Percentiles rank a stretch among this genome's conserved stretches.
Evolutionary conservation across 1,139 yeast species (phyloP).

Genomic region (Suhomyces bokatorum): DNA sequence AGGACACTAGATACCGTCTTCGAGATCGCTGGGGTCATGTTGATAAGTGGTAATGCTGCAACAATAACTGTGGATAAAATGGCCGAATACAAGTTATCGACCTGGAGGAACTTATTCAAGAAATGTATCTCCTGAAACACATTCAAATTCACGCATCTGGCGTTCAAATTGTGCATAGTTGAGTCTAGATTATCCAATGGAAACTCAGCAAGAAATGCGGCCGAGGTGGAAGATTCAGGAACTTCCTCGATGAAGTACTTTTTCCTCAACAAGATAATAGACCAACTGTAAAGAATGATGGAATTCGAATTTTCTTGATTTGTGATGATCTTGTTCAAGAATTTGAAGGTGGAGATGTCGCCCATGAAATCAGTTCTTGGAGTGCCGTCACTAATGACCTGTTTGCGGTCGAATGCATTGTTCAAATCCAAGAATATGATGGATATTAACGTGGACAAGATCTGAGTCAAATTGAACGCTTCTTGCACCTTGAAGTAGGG

Average conservation of each 20-base stretch:
- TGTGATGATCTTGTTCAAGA: slow-evolving; percentile 38
- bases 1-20: slow-evolving; percentile 52
- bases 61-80: slow-evolving; percentile 60
- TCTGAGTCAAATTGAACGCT: slow-evolving; percentile 42
- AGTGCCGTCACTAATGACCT: neutral
- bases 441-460: slow-evolving; percentile 50
- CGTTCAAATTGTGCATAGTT: slow-evolving; percentile 38
- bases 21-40: slow-evolving; percentile 55
- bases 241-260: slow-evolving; percentile 48
- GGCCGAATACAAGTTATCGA: slow-evolving; percentile 57
- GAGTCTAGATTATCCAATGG: slow-evolving; percentile 11
- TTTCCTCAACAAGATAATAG: slow-evolving; percentile 60
- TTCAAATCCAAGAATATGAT: slow-evolving; percentile 57
- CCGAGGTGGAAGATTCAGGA: slow-evolving; percentile 17
- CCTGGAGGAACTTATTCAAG: slow-evolving; percentile 46
- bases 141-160: slow-evolving; percentile 44
- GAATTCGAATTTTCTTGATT: slow-evolving; percentile 40
- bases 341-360: slow-evolving; percentile 42
- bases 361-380: slow-evolving; percentile 32
- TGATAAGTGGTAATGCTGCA: slow-evolving; percentile 61
- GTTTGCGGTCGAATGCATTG: slow-evolving; percentile 24
- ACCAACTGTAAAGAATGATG: slow-evolving; percentile 68
- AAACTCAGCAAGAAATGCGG: slow-evolving; percentile 18
- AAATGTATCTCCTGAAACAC: slow-evolving; percentile 48
- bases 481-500: slow-evolving; percentile 34